Evolutionary conservation across 2,329 filamentous ascomycete species (phyloP), one percentile per base, ranked within the genome.

Genomic region (Magnaporthales sp.): DNA sequence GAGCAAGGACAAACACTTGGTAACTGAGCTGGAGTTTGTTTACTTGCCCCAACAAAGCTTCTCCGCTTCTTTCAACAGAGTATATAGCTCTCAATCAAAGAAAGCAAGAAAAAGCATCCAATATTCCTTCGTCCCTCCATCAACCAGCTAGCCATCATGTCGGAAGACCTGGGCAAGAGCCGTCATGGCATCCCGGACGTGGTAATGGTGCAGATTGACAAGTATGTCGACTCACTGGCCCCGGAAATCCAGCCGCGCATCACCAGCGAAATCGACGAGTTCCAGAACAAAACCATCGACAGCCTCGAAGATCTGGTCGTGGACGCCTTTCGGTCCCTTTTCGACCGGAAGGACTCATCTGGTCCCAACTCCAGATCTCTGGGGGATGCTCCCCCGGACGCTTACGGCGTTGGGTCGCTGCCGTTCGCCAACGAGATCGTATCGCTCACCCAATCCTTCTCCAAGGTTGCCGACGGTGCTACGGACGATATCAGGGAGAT

Each of bases 241-340:
- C 79, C 79, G 6, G 77, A 81, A 70, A 80, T 81, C 66, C 78
- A 80, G 68, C 79, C 80, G 71, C 79, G 78, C 76, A 80, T 81
- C 72, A 73, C 78, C 15, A 67, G 75, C 15, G 80, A 81, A 73
- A 75, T 81, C 63, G 78, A 81, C 64, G 68, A 71, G 6, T 81
- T 81, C 68, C 80, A 81, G 69, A 71, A 74, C 64, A 79, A 79
- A 71, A 81, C 80, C 68, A 79, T 81, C 71, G 79, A 81, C 70
- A 77, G 73, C 22, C 70, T 81, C n/a, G 80, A 81, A 68, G 71
- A 72, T n/a, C 77, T 81, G 69, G 76, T 81, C 68, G 68, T 81
- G 67, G 76, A 80, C 56, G 79, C 80, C 66, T 81, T 81, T 64
- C 78, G 77, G 51, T 77, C 78, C 1, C 75, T 81, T 2, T 81